These are phyloP conservation scores for Epichloe baconii DNA, from an alignment of 2,329 filamentous ascomycete species.

Conservation along the genomic window DNA sequence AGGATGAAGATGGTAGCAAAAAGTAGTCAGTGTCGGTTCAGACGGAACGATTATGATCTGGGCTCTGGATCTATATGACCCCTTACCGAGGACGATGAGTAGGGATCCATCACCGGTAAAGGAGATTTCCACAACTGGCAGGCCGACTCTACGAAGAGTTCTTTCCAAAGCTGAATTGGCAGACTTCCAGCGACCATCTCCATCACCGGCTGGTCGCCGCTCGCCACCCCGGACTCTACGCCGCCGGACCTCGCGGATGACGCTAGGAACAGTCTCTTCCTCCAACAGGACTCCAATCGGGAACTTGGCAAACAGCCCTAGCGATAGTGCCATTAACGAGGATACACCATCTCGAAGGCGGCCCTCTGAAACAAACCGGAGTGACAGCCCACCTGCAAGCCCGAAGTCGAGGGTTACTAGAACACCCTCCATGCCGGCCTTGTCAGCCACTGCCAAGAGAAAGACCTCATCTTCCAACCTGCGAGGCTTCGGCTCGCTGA, in stretches of 20 bases:
- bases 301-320: conserved; percentile 27
- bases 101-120: conserved; percentile 44
- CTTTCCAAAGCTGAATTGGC: conserved; percentile 79
- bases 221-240: conserved; percentile 43
- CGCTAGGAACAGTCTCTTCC: conserved; percentile 22
- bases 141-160: conserved; percentile 70
- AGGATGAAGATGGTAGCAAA: conserved; percentile 40
- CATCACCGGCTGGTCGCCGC: conserved; percentile 30
- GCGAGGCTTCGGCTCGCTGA: conserved; percentile 41
- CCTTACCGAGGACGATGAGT: conserved; percentile 25
- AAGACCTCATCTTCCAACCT: conserved; percentile 34
- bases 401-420: conserved; percentile 34
- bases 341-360: conserved; percentile 35
- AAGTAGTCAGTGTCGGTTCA: conserved; percentile 60
- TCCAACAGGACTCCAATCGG: conserved; percentile 27
- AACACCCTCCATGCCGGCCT: conserved; percentile 40
- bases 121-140: conserved; percentile 41
- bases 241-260: conserved; percentile 41
- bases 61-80: conserved; percentile 40
- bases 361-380: conserved; percentile 29
- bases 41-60: conserved; percentile 80
- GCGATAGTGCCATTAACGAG: conserved; percentile 26
- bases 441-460: conserved; percentile 33
- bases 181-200: conserved; percentile 51
- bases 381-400: conserved; percentile 36